Evolutionary conservation across 768 basidiomycete genomes (phyloP).

Genomic region (Tephrocybe sp.): DNA sequence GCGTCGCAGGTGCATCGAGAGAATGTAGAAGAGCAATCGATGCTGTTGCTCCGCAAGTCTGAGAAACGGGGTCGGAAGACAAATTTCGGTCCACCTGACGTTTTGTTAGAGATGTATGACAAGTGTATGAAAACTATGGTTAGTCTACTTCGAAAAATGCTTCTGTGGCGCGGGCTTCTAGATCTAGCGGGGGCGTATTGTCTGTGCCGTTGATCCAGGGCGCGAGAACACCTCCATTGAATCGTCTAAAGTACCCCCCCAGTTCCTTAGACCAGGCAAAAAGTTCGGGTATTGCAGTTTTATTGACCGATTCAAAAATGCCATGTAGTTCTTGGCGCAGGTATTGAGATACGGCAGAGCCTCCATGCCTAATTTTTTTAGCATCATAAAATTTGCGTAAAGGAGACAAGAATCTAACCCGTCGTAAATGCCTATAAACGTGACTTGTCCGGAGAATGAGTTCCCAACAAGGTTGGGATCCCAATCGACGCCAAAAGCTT

Average conservation of each 20-base stretch:
- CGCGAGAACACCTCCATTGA: constrained; percentile 73
- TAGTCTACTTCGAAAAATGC: constrained; percentile 80
- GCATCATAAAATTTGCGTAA: neutral
- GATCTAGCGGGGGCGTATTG: constrained; percentile 48
- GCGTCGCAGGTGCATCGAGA: constrained; percentile 73
- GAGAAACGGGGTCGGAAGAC: constrained; percentile 65
- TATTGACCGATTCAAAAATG: constrained; percentile 77
- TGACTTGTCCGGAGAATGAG: constrained; percentile 68
- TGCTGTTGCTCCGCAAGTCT: constrained; percentile 85
- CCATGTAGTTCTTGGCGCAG: constrained; percentile 84
- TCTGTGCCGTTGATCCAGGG: constrained; percentile 57
- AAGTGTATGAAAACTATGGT: constrained; percentile 3
- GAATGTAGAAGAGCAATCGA: constrained; percentile 92
- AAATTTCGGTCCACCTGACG: constrained; percentile 73
- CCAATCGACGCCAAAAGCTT: constrained; percentile 69
- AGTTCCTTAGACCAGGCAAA: constrained; percentile 75
- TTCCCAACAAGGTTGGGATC: constrained; percentile 55
- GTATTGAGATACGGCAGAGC: constrained; percentile 86
- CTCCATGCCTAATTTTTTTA: constrained; percentile 69
- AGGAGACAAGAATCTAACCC: constrained; percentile 52
- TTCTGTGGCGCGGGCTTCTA: constrained; percentile 84
- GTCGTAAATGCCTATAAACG: constrained; percentile 91
- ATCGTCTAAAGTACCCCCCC: constrained; percentile 92
- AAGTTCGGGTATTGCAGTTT: constrained; percentile 70
- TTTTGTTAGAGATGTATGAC: constrained; percentile 6